Base-by-base conservation (phyloP, 768 basidiomycete genomes). In the Termitomyces titanicus region DNA sequence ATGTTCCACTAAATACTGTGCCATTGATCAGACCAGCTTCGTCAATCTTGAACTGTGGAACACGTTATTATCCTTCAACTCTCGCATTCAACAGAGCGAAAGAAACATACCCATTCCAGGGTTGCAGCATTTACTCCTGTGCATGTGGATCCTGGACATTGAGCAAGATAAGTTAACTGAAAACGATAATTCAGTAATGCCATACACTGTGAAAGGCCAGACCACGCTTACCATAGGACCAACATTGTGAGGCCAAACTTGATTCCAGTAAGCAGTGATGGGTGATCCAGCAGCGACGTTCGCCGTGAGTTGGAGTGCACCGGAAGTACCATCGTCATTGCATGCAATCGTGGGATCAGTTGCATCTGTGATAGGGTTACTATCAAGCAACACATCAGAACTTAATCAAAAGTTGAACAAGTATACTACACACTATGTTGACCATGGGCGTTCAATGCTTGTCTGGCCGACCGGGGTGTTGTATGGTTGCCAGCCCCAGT, bases 211-310 rank as follows among this genome's bases (percentile, higher is more conserved):
- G 37, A 25, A 42, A 39, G 31, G 12, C 2, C 1, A 24, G 39
- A 35, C 11, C 7, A 29, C n/a, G 55, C 55, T 1, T 58, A 78
- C 77, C 72, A 74, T 72, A 3, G 77, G 77, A 10, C 77, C 77
- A 46, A 70, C 68, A 24, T 70, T 67, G 50, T 79, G 76, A 24
- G 76, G 75, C 76, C 76, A 79, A 31, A 69, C 63, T 33, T 70
- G 63, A 61, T 79, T 78, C 76, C 77, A 79, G 62, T 77, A 77
- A 0, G 74, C 75, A 5, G 70, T 73, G 52, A 79, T 69, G 4
- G 70, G 54, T 0, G 72, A 71, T 4, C 78, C 78, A 52, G 78
- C 78, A n/a, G 67, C 63, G 27, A 76, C 72, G 5, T 66, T 68
- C 0, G 74, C 76, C 7, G 78, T 77, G 31, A 77, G 64, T 55